These are phyloP conservation scores for Cephalotrichum gorgonifer DNA, from an alignment of 2,329 filamentous ascomycete genomes.

Conservation along the genomic window DNA sequence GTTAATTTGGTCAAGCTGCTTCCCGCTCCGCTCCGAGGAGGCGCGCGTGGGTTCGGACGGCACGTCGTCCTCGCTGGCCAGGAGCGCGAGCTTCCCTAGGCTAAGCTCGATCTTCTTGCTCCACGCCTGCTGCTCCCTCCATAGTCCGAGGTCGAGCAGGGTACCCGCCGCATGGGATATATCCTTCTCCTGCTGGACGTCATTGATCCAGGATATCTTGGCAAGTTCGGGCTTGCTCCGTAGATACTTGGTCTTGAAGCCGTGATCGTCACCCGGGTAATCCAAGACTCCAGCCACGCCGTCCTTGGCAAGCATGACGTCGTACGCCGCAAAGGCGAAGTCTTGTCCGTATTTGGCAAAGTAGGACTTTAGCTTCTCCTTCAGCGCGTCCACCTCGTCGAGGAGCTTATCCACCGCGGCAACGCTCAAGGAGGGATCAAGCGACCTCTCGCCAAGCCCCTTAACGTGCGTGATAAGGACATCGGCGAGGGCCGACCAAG, in stretches of 20 bases:
- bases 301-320: constrained; percentile 59
- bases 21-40: constrained; percentile 19
- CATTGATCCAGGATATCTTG: constrained; percentile 90
- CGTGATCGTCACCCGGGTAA: constrained; percentile 56
- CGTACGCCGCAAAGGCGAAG: constrained; percentile 71
- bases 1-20: constrained; percentile 43
- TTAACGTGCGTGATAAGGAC: constrained; percentile 45
- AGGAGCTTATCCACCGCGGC: constrained; percentile 28
- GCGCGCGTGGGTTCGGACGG: background rate
- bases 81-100: constrained; percentile 68
- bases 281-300: constrained; percentile 60
- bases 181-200: constrained; percentile 66
- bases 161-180: constrained; percentile 63
- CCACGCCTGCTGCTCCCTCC: constrained; percentile 73
- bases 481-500: constrained; percentile 43
- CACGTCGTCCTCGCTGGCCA: constrained; percentile 46
- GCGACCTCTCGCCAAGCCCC: constrained; percentile 18
- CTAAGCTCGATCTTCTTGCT: constrained; percentile 89
- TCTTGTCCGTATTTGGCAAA: constrained; percentile 55
- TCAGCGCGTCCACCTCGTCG: constrained; percentile 33
- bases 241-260: constrained; percentile 70
- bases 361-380: constrained; percentile 34
- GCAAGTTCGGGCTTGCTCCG: constrained; percentile 60
- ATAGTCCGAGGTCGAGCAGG: constrained; percentile 58
- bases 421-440: constrained; percentile 19